Percentiles rank a stretch among this genome's conserved stretches.
Evolutionary conservation across 2,329 filamentous ascomycete species (phyloP).

Genomic region (Cercospora sp.): DNA sequence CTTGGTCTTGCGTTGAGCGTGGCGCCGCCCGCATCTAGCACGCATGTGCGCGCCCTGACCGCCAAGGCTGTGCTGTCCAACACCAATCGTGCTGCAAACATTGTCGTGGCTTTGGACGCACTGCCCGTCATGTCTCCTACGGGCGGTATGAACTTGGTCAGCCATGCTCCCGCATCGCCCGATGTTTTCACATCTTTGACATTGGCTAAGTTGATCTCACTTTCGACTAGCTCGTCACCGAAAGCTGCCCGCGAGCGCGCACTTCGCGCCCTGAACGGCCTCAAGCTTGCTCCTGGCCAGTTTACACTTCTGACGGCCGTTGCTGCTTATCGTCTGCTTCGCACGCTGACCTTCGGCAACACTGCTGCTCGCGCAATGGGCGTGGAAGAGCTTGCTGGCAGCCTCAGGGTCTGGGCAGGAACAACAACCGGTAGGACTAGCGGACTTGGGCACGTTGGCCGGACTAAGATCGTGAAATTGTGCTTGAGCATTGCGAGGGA

Average conservation of each 20-base stretch:
- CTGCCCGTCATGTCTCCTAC: constrained; percentile 45
- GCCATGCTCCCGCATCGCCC: constrained; percentile 57
- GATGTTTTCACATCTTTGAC: constrained; percentile 61
- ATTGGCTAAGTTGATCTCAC: constrained; percentile 59
- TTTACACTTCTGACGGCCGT: constrained; percentile 51
- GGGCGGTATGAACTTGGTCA: constrained; percentile 48
- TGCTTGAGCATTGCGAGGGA: constrained; percentile 48
- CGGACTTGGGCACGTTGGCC: constrained; percentile 43
- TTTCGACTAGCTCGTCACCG: constrained; percentile 36
- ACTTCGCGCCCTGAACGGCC: constrained; percentile 43
- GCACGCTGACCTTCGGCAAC: constrained; percentile 37
- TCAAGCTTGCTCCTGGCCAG: constrained; percentile 42
- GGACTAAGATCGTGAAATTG: constrained; percentile 43
- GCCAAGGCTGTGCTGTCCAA: constrained; percentile 62
- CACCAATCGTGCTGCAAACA: constrained; percentile 52
- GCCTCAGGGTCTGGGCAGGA: constrained; percentile 50
- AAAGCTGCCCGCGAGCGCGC: constrained; percentile 43
- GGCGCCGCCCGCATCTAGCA: constrained; percentile 76
- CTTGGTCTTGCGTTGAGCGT: constrained; percentile 69
- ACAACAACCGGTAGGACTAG: constrained; percentile 45
- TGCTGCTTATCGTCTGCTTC: constrained; percentile 47
- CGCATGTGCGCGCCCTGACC: constrained; percentile 60
- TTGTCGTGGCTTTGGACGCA: constrained; percentile 56
- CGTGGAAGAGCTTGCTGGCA: constrained; percentile 47
- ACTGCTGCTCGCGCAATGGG: constrained; percentile 40